Conservation (phyloP, 2,329 filamentous ascomycete species). For the Lecanicillium sp. region DNA sequence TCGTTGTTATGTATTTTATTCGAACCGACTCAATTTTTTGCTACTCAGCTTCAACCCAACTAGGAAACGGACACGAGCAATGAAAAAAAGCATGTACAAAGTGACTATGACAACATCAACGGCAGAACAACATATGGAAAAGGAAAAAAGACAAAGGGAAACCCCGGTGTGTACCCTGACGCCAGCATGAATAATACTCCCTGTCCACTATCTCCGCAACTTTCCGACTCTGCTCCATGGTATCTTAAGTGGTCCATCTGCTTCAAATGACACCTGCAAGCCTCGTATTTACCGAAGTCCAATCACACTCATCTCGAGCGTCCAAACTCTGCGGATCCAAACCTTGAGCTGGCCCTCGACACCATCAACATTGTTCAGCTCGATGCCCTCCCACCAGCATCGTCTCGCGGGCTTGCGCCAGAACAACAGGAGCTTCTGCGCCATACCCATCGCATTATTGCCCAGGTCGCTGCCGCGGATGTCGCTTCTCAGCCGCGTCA, state of each 20-base stretch:
- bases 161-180: slow-evolving; percentile 3
- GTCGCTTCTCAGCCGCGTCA: slow-evolving; percentile 88
- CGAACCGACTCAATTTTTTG: no score
- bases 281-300: slow-evolving; percentile 56
- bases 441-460: slow-evolving; percentile 87
- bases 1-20: no score
- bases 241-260: slow-evolving; percentile 3
- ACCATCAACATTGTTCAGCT: slow-evolving; percentile 82
- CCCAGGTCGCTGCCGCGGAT: slow-evolving; percentile 73
- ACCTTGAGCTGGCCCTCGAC: slow-evolving; percentile 91
- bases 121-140: background rate
- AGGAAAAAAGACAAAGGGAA: slow-evolving; percentile 10
- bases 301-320: slow-evolving; percentile 95
- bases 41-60: no score
- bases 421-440: slow-evolving; percentile 93
- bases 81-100: slow-evolving; percentile 1
- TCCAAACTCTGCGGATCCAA: slow-evolving; percentile 98
- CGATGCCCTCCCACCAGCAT: slow-evolving; percentile 99
- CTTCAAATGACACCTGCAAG: background rate
- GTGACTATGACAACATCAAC: background rate
- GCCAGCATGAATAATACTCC: slow-evolving; percentile 12
- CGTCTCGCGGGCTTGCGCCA: slow-evolving; percentile 94
- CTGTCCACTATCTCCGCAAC: background rate
- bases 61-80: no score
- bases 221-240: slow-evolving; percentile 10